phyloP scores from a whole-genome alignment of 768 basidiomycete species.

The Rhodocollybia butyracea region DNA sequence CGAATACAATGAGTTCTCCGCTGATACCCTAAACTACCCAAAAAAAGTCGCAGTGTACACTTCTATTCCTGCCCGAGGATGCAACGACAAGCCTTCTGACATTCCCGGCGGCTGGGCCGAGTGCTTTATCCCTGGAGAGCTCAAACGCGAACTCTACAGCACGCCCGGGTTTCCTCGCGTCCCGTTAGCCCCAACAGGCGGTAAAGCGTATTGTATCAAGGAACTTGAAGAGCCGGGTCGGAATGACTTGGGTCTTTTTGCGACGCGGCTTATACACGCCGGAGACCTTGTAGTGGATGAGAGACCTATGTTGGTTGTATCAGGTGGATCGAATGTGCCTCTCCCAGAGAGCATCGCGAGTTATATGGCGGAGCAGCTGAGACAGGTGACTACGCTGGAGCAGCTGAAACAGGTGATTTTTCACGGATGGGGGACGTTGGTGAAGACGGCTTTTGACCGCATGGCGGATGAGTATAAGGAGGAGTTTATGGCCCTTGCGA shows the following conservation, averaged over 20 bases:
- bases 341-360: too few relatives aligned
- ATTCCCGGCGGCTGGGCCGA: slow-evolving; percentile 4
- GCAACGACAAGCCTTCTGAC: background rate
- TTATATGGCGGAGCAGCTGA: too few relatives aligned
- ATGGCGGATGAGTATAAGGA: slow-evolving; percentile 21
- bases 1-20: too few relatives aligned
- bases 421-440: background rate
- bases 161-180: slow-evolving; percentile 1
- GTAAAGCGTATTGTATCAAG: background rate
- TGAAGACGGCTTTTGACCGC: slow-evolving; percentile 20
- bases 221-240: background rate
- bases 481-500: too few relatives aligned
- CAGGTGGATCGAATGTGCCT: background rate
- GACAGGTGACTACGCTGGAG: too few relatives aligned
- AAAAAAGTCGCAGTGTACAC: background rate
- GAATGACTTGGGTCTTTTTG: slow-evolving; percentile 24
- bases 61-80: background rate
- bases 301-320: slow-evolving; percentile 29
- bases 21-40: background rate
- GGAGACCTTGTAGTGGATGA: too few relatives aligned
- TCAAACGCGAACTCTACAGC: background rate
- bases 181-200: background rate
- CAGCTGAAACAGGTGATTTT: slow-evolving; percentile 19
- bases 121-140: background rate
- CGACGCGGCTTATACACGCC: slow-evolving; percentile 21